Evolutionary conservation across 2,329 filamentous ascomycete species (phyloP).

Genomic region (Aspergillus pseudonomiae): DNA sequence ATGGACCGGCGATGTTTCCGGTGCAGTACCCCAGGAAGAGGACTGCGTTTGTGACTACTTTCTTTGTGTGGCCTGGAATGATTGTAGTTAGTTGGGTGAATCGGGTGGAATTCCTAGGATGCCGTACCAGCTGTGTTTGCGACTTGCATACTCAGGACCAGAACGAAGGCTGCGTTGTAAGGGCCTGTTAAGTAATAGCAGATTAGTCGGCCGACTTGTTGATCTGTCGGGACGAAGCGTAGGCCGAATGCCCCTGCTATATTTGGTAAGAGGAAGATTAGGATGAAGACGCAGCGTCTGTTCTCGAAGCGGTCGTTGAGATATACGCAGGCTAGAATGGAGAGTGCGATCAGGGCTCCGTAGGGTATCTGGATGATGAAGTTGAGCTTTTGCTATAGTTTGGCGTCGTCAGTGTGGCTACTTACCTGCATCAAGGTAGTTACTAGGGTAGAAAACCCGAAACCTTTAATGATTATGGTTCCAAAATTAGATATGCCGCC

Average conservation of each 20-base stretch:
- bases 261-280: constrained; percentile 62
- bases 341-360: constrained; percentile 53
- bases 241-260: constrained; percentile 63
- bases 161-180: constrained; percentile 58
- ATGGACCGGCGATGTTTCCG: constrained; percentile 64
- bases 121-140: constrained; percentile 46
- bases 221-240: constrained; percentile 54
- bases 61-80: constrained; percentile 60
- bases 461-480: constrained; percentile 61
- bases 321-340: constrained; percentile 53
- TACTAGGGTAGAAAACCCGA: constrained; percentile 58
- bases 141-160: constrained; percentile 52
- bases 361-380: constrained; percentile 46
- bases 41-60: constrained; percentile 65
- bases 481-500: constrained; percentile 63
- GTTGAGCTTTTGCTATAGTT: not conserved
- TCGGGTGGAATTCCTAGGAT: not conserved
- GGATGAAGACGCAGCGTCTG: constrained; percentile 56
- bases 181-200: constrained; percentile 62
- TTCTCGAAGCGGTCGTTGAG: constrained; percentile 53
- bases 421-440: constrained; percentile 56
- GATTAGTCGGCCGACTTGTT: constrained; percentile 58
- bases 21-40: constrained; percentile 63
- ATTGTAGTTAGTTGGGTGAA: constrained; percentile 13
- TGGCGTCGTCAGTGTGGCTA: not conserved